A percentile compares a stretch with the other conserved stretches of the same genome.
Evolutionary conservation across 306 rosid genomes (phyloP).

Genomic region (Biancaea sappan): DNA sequence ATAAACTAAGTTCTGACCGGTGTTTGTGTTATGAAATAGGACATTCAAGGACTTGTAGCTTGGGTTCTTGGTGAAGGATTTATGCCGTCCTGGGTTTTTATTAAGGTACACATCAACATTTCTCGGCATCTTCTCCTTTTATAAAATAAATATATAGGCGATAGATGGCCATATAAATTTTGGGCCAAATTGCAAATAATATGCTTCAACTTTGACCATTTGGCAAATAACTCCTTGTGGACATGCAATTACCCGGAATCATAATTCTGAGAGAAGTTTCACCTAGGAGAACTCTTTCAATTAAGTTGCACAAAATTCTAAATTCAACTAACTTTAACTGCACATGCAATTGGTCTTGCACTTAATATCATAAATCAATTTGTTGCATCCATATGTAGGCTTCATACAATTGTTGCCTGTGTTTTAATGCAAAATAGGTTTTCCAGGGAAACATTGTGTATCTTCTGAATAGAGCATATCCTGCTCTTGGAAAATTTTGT

Average conservation of each 20-base stretch:
- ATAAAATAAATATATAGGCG: neutral
- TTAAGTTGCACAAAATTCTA: neutral
- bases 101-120: slow-evolving; percentile 56
- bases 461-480: slow-evolving; percentile 11
- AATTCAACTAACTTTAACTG: neutral
- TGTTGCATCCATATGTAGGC: neutral
- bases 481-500: neutral
- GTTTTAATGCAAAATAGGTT: too few species aligned
- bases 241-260: neutral
- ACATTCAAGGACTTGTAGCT: slow-evolving; percentile 88
- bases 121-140: neutral
- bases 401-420: too few species aligned
- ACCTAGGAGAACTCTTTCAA: neutral
- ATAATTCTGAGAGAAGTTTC: neutral
- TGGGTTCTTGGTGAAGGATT: slow-evolving; percentile 97
- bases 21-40: slow-evolving; percentile 53
- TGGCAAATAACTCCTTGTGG: neutral
- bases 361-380: slow-evolving; percentile 1
- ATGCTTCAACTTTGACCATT: neutral
- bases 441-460: too few species aligned
- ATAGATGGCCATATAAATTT: neutral
- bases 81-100: slow-evolving; percentile 95
- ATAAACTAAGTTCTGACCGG: slow-evolving; percentile 21
- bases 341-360: neutral
- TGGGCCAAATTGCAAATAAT: slow-evolving; percentile 2